Evolutionary conservation across 148 eudicot species (phyloP), one percentile per base, ranked within the genome.

Genomic region (Heliamphora exappendiculata): DNA sequence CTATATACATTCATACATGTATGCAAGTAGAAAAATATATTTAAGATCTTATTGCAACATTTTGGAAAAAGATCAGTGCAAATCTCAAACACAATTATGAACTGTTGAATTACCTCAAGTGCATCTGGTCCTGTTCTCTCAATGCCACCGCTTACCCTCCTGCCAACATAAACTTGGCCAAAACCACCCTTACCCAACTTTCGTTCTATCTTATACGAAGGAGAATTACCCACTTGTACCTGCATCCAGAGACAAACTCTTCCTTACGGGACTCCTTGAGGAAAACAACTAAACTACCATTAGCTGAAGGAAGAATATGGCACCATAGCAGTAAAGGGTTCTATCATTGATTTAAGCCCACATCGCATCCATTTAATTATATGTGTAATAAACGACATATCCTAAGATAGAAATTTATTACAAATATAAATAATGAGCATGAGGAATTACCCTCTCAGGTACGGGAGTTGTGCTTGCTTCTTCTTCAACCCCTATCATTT

Each of bases 151-250:
- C 77, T 82, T 47, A 85, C 67, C 86, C 98, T 87, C 81, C 90
- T 85, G 59, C 98, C 98, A 36, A 93, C 97, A 87, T 91, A 93
- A 71, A 93, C 98, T 84, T 93, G 98, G 49, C 98, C 98, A 82
- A 93, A 93, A 57, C 98, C 98, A 82, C 98, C 98, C 80, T 93
- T 93, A 31, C 98, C 98, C 86, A 93, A 82, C 84, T 93, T 93
- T 72, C 91, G 80, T 84, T 93, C 97, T n/a, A 89, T 79, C 81
- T 86, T 90, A 77, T 93, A 93, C 19, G 70, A 26, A 53, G 98
- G 98, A 70, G 98, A 93, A 84, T 75, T 91, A 37, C 90, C 91
- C 75, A 93, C 93, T 85, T 91, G 98, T 64, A 93, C 98, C 98
- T 93, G 86, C 81, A 87, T 45, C 36, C 44, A 71, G 10, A 17